Conservation (phyloP, 2,329 filamentous ascomycete species). For the Capronia americana region DNA sequence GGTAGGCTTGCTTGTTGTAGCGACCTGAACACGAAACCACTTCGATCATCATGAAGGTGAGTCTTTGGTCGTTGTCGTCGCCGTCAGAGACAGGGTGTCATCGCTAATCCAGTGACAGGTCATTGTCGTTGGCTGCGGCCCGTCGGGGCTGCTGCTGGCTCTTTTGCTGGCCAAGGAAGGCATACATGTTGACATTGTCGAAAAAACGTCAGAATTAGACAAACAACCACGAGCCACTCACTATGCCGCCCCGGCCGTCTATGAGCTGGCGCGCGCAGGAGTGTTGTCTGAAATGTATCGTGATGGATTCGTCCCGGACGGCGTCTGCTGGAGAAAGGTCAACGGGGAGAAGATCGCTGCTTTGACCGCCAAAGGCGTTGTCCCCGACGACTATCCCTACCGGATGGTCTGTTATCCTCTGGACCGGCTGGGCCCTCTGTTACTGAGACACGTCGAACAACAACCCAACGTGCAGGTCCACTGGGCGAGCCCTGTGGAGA, state of each 20-base stretch:
- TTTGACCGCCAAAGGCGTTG: slow-evolving; percentile 22
- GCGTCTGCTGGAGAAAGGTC: neutral
- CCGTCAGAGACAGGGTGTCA: too few relatives aligned
- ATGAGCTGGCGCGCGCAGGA: slow-evolving; percentile 19
- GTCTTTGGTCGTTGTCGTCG: too few relatives aligned
- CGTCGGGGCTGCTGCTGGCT: slow-evolving; percentile 42
- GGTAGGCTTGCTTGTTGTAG: too few relatives aligned
- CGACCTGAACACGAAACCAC: too few relatives aligned
- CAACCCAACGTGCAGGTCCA: too few relatives aligned
- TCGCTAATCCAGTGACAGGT: slow-evolving; percentile 30
- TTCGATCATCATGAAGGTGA: too few relatives aligned
- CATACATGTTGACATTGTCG: slow-evolving; percentile 39
- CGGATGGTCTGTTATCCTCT: too few relatives aligned
- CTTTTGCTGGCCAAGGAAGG: slow-evolving; percentile 43
- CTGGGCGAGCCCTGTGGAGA: too few relatives aligned
- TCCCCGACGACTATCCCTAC: too few relatives aligned
- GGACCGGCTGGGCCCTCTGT: too few relatives aligned
- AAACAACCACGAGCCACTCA: slow-evolving; percentile 16
- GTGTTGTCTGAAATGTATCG: slow-evolving; percentile 14
- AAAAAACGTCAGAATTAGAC: slow-evolving; percentile 12
- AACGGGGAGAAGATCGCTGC: neutral
- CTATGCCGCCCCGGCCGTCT: slow-evolving; percentile 12
- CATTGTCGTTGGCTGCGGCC: slow-evolving; percentile 44
- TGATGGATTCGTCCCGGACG: slow-evolving; percentile 15
- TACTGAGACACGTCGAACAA: too few relatives aligned